Evolutionary conservation across 345 rosid genomes (phyloP), one percentile per base, ranked within the genome.

Genomic region (Rhodamnia argentea): DNA sequence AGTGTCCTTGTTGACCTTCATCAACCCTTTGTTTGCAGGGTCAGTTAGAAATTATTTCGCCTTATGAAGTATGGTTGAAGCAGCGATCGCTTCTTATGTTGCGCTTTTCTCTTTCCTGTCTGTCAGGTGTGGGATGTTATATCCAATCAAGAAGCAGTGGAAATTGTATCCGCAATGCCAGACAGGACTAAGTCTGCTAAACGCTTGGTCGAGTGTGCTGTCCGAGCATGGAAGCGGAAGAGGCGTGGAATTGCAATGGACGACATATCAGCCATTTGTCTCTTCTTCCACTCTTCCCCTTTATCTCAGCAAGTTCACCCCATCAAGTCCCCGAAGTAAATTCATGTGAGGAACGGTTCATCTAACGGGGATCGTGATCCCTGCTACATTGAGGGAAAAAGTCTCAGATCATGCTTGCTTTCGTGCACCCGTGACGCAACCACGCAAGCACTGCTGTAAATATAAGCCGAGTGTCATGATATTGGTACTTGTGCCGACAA

Each of bases 201-300:
- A 87, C 85, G 87, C 27, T 88, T 97, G 27, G 98, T 96, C 6
- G 88, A 91, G 86, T 88, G 90, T 14, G 99, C 98, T 1, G 93
- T 83, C 8, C 88, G 70, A 5, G 97, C 96, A 1, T 97, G 99
- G 98, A 94, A 92, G 86, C 88, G 86, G 55, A 94, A 92, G 91
- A 93, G 97, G 91, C 94, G 90, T 2, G 98, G 96, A 85, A 90
- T 94, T 29, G 98, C 98, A 1, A 92, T 89, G 96, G 99, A 97
- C 88, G 99, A 97, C 88, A 95, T 97, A 84, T 94, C 99, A 58
- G 99, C 98, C 42, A 89, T 96, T 83, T 97, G 99, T 89, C 94
- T 97, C 64, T 97, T 94, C 94, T 92, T 97, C 84, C 94, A 94
- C 87, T 85, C 96, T 75, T 57, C 88, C 52, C 23, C 82, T n/a